A percentile compares a stretch with the other conserved stretches of the same genome.
Evolutionary conservation across 306 rosid genomes (phyloP).

Genomic region (Acacia confusa): DNA sequence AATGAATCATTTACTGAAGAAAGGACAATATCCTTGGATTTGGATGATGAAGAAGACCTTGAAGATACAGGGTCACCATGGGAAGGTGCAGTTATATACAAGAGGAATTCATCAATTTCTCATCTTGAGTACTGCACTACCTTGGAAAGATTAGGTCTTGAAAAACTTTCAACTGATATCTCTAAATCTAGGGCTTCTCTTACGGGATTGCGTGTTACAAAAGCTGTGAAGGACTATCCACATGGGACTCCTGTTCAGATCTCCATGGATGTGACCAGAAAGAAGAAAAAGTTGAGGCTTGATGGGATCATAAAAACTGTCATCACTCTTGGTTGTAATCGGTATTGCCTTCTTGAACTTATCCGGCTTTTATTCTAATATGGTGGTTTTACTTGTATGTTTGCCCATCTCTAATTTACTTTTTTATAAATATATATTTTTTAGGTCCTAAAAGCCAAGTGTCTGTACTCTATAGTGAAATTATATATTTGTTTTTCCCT

Average conservation of each 20-base stretch:
- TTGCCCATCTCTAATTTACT: slow-evolving; percentile 16
- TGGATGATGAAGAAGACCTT: slow-evolving; percentile 49
- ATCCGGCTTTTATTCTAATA: not conserved
- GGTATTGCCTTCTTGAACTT: slow-evolving; percentile 47
- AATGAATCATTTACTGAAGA: slow-evolving; percentile 43
- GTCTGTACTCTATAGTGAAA: not conserved
- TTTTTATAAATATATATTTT: not conserved
- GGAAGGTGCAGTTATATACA: slow-evolving; percentile 89
- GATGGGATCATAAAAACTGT: slow-evolving; percentile 90
- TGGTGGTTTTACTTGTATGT: not conserved
- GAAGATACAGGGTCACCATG: slow-evolving; percentile 65
- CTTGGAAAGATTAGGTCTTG: slow-evolving; percentile 88
- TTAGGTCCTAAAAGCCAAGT: not conserved
- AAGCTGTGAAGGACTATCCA: slow-evolving; percentile 73
- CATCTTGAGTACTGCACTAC: slow-evolving; percentile 93
- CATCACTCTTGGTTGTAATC: slow-evolving; percentile 68
- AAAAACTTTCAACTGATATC: slow-evolving; percentile 61
- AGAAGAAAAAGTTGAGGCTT: slow-evolving; percentile 75
- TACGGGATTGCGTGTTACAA: slow-evolving; percentile 82
- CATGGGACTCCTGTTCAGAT: slow-evolving; percentile 90
- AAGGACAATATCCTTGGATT: slow-evolving; percentile 34
- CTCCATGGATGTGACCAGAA: slow-evolving; percentile 73
- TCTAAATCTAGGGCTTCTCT: slow-evolving; percentile 73
- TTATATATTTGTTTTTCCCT: not conserved
- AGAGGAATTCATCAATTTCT: slow-evolving; percentile 58